phyloP scores from a whole-genome alignment of 345 rosid genomes.

The Aegle marmelos region DNA sequence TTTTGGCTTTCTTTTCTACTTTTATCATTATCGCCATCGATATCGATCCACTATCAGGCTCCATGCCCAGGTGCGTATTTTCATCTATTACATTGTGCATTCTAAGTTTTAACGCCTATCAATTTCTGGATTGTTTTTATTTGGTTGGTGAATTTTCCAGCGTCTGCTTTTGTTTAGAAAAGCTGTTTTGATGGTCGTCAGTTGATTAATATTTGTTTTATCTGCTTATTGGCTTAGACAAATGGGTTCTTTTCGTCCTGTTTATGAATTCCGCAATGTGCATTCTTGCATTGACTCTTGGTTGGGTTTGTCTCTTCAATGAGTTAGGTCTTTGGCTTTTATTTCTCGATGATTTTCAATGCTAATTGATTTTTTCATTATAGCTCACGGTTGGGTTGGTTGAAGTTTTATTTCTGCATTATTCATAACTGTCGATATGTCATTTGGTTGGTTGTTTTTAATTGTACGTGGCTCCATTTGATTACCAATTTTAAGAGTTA shows the following conservation, averaged over 20 bases:
- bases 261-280: not conserved
- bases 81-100: not conserved
- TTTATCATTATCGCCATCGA: not conserved
- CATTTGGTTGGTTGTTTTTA: conserved; percentile 2
- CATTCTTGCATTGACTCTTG: not conserved
- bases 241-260: conserved; percentile 5
- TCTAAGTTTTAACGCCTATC: not conserved
- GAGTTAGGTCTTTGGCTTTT: not conserved
- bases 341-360: not conserved
- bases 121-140: not conserved
- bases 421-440: not conserved
- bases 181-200: not conserved
- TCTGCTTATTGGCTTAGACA: not conserved
- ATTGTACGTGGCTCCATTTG: not conserved
- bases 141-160: not conserved
- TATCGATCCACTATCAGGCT: conserved; percentile 7
- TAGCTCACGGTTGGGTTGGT: conserved; percentile 13
- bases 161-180: not conserved
- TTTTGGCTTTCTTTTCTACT: not conserved
- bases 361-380: conserved; percentile 18
- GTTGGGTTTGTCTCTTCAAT: conserved; percentile 4
- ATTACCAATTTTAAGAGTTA: not conserved
- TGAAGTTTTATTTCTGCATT: not conserved
- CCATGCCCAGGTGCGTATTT: conserved; percentile 18
- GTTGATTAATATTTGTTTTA: not conserved